Conservation (phyloP, 192 early-diverging fungal genomes). For the Ambispora gerdemannii region DNA sequence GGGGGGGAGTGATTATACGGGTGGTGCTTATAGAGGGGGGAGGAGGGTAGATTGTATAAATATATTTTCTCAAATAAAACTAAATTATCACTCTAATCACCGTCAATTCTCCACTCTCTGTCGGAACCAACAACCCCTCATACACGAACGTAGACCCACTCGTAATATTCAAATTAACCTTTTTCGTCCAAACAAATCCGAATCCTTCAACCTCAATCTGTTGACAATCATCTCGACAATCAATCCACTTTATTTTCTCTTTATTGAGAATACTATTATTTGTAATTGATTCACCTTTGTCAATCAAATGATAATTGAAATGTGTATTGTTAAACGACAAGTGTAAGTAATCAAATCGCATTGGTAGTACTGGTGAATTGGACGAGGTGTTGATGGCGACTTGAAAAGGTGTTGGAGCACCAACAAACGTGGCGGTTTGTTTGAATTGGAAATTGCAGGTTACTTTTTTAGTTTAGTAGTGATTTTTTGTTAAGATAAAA, state of each 20-base stretch:
- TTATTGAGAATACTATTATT: too few species aligned
- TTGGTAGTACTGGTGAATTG: constrained; percentile 44
- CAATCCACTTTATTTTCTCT: constrained; percentile 30
- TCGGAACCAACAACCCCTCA: constrained; percentile 54
- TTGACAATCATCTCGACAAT: constrained; percentile 36
- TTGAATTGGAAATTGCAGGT: constrained; percentile 49
- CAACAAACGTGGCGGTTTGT: constrained; percentile 52
- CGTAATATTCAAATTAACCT: constrained; percentile 47
- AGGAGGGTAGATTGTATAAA: too few species aligned
- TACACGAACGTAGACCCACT: constrained; percentile 53
- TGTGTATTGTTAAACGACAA: constrained; percentile 57
- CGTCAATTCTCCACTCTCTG: constrained; percentile 57
- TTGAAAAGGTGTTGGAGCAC: constrained; percentile 56
- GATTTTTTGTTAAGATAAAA: too few species aligned
- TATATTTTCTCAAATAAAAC: too few species aligned
- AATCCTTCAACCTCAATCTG: constrained; percentile 4
- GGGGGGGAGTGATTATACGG: too few species aligned
- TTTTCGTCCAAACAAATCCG: constrained; percentile 37
- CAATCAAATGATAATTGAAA: constrained; percentile 55
- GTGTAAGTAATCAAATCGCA: constrained; percentile 48
- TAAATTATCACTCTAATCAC: too few species aligned
- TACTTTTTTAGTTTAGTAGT: constrained; percentile 30
- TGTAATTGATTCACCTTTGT: constrained; percentile 33
- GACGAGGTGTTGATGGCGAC: constrained; percentile 45
- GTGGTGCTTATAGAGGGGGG: too few species aligned